These are phyloP conservation scores for Porpolomopsis calyptriformis DNA, from an alignment of 768 basidiomycete species.

Conservation along the genomic window DNA sequence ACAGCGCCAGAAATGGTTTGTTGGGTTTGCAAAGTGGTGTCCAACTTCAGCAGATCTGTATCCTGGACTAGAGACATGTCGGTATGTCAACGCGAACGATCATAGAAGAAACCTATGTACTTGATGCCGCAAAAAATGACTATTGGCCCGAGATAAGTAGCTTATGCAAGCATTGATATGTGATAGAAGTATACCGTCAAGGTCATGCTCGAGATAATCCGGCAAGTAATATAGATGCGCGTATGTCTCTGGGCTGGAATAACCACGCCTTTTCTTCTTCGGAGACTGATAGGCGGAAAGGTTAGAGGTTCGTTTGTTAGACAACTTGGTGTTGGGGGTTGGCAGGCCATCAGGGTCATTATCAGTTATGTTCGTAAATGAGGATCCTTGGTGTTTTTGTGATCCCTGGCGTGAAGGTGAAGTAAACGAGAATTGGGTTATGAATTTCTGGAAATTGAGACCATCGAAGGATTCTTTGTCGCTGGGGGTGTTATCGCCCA, in stretches of 20 bases:
- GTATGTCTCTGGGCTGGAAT: conserved; percentile 42
- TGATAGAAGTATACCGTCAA: conserved; percentile 40
- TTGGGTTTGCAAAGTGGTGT: conserved; percentile 70
- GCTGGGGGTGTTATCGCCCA: no score
- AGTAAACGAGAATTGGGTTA: not conserved
- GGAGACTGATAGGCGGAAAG: not conserved
- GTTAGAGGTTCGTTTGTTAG: not conserved
- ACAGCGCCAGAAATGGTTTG: conserved; percentile 77
- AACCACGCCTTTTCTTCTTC: conserved; percentile 31
- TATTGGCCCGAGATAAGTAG: conserved; percentile 18
- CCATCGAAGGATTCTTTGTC: no score
- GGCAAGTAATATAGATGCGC: conserved; percentile 39
- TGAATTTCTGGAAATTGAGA: not conserved
- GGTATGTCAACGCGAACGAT: not conserved
- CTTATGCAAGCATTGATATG: not conserved
- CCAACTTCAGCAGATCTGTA: conserved; percentile 55
- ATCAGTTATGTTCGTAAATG: not conserved
- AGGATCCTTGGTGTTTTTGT: not conserved
- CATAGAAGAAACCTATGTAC: conserved; percentile 31
- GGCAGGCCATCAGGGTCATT: not conserved
- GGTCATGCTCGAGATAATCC: conserved; percentile 40
- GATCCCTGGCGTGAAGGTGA: not conserved
- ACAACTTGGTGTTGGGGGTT: not conserved
- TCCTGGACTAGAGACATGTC: conserved; percentile 42
- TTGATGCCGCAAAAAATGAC: conserved; percentile 84